phyloP scores from a whole-genome alignment of 352 stramenopile species.

The Saprolegnia parasitica region DNA sequence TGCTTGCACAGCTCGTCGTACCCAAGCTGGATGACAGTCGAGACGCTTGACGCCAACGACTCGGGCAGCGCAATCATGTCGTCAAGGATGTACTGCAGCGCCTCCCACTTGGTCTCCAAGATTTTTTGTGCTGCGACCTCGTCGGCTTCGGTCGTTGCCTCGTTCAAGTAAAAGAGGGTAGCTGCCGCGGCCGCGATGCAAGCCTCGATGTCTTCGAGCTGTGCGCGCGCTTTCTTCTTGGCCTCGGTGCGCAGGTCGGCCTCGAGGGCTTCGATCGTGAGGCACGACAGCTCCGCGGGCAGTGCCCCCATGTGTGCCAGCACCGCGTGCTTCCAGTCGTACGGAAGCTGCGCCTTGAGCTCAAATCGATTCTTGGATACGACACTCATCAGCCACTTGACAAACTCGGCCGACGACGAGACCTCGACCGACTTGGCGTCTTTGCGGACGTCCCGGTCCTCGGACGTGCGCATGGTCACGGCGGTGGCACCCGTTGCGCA shows the following conservation, averaged over 20 bases:
- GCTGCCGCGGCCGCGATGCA: not conserved
- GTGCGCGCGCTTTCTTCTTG: not conserved
- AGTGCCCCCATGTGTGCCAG: not conserved
- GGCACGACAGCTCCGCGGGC: not conserved
- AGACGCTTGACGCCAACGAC: no score
- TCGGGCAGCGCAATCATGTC: not conserved
- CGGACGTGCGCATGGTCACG: not conserved
- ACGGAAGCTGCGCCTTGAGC: not conserved
- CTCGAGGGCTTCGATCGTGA: not conserved
- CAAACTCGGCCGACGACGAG: not conserved
- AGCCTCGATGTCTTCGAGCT: not conserved
- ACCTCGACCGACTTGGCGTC: not conserved
- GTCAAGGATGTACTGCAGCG: not conserved
- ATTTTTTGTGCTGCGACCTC: not conserved
- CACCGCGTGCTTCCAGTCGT: not conserved
- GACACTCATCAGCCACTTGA: not conserved
- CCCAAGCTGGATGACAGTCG: no score
- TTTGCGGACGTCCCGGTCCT: slow-evolving; percentile 29
- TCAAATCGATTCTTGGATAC: not conserved
- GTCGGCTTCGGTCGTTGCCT: not conserved
- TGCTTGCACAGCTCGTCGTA: not conserved
- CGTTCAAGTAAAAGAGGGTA: not conserved
- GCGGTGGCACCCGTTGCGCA: slow-evolving; percentile 33
- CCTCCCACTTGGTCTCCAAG: not conserved
- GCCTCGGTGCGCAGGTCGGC: not conserved